Percentiles rank a stretch among this genome's conserved stretches.
phyloP scores from a whole-genome alignment of 345 rosid species.

The Populus euphratica region DNA sequence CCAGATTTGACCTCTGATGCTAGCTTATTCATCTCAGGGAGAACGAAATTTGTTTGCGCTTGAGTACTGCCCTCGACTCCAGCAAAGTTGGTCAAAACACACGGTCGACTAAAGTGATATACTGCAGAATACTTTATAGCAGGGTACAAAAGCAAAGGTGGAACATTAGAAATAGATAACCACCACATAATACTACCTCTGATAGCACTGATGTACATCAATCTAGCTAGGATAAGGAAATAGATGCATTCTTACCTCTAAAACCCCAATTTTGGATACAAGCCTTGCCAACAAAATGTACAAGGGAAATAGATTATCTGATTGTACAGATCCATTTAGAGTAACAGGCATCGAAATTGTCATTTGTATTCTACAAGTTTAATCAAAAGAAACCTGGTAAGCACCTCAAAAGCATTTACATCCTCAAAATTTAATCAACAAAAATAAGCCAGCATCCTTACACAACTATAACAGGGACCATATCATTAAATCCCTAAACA shows the following conservation, averaged over 20 bases:
- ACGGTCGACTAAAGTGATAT: conserved; percentile 78
- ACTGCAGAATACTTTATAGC: conserved; percentile 80
- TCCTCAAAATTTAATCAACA: conserved; percentile 2
- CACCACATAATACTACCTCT: background rate
- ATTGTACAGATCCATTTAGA: conserved; percentile 48
- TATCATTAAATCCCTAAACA: background rate
- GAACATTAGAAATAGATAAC: conserved; percentile 23
- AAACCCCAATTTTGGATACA: conserved; percentile 45
- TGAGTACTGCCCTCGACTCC: conserved; percentile 66
- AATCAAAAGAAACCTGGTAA: conserved; percentile 25
- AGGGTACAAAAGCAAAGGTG: conserved; percentile 28
- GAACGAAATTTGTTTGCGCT: conserved; percentile 68
- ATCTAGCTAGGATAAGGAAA: background rate
- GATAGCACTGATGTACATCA: background rate
- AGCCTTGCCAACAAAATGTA: conserved; percentile 77
- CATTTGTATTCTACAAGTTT: conserved; percentile 68
- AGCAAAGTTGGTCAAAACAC: conserved; percentile 63
- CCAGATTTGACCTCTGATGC: conserved; percentile 74
- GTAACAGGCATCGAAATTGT: conserved; percentile 51
- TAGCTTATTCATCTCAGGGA: conserved; percentile 81
- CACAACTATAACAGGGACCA: background rate
- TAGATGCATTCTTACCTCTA: conserved; percentile 50
- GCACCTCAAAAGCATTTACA: conserved; percentile 12
- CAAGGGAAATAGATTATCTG: conserved; percentile 63
- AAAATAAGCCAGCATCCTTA: conserved; percentile 14